A percentile compares a stretch with the other conserved stretches of the same genome.
Evolutionary conservation across 805 yeast species (phyloP).

Genomic region (Lipomyces mesembrius): DNA sequence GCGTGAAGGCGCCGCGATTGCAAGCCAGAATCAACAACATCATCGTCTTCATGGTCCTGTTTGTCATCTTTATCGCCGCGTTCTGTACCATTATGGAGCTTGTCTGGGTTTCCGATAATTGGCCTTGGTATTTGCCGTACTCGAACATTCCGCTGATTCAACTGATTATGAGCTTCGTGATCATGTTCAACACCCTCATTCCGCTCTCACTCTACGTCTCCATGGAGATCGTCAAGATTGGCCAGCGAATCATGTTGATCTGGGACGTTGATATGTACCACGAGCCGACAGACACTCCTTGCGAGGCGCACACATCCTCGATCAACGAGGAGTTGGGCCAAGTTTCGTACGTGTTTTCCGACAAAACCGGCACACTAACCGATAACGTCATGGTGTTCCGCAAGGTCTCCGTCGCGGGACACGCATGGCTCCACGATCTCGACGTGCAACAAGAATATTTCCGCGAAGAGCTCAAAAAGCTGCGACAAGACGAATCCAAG

Average conservation of each 20-base stretch:
- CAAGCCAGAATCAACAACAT: constrained; percentile 82
- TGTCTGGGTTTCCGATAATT: constrained; percentile 50
- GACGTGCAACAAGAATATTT: constrained; percentile 52
- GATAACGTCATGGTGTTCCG: constrained; percentile 93
- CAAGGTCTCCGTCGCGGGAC: constrained; percentile 84
- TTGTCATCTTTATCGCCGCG: constrained; percentile 74
- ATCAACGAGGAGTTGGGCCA: constrained; percentile 96
- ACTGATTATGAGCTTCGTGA: constrained; percentile 91
- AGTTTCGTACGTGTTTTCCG: constrained; percentile 91
- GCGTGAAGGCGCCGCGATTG: constrained; percentile 90
- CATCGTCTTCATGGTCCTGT: constrained; percentile 82
- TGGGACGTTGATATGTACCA: constrained; percentile 96
- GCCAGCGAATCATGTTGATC: constrained; percentile 80
- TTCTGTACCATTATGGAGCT: constrained; percentile 83
- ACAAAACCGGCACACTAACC: constrained; percentile 96
- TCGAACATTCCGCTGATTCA: constrained; percentile 85
- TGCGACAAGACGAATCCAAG: not conserved
- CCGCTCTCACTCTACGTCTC: constrained; percentile 95
- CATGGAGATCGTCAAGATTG: constrained; percentile 90
- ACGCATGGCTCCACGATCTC: constrained; percentile 83
- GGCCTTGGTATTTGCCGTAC: constrained; percentile 72
- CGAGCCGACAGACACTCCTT: constrained; percentile 79
- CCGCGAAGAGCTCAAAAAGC: constrained; percentile 15
- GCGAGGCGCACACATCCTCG: constrained; percentile 93
- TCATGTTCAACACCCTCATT: constrained; percentile 95